Conservation (phyloP, 2,329 filamentous ascomycete genomes). For the Penicillium expansum region DNA sequence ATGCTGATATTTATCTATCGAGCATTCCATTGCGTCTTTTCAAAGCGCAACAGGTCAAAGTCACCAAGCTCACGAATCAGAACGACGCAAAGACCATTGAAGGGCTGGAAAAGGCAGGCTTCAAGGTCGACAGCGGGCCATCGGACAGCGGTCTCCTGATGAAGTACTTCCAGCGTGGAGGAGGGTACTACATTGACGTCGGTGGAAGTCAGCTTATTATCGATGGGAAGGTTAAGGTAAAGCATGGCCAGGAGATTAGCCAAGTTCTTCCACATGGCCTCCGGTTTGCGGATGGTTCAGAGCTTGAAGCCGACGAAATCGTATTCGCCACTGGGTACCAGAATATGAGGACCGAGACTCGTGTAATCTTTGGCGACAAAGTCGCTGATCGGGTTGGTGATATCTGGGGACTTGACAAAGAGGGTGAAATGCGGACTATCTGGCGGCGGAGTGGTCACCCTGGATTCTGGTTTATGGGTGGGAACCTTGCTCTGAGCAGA, state of each 20-base stretch:
- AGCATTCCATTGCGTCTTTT: slow-evolving; percentile 58
- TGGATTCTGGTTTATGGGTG: slow-evolving; percentile 67
- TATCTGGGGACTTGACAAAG: slow-evolving; percentile 61
- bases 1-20: slow-evolving; percentile 62
- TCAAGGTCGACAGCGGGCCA: slow-evolving; percentile 59
- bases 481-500: slow-evolving; percentile 62
- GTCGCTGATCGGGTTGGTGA: slow-evolving; percentile 58
- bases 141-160: slow-evolving; percentile 57
- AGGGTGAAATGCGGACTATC: slow-evolving; percentile 57
- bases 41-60: slow-evolving; percentile 56
- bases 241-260: slow-evolving; percentile 59
- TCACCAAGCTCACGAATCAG: slow-evolving; percentile 40
- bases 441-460: slow-evolving; percentile 63
- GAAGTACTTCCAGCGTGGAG: slow-evolving; percentile 65
- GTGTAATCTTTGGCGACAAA: slow-evolving; percentile 60
- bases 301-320: slow-evolving; percentile 63
- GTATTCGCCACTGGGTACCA: slow-evolving; percentile 60
- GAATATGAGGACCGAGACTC: slow-evolving; percentile 65
- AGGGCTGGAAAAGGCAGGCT: slow-evolving; percentile 56
- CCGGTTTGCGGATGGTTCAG: slow-evolving; percentile 55
- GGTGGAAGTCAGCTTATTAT: slow-evolving; percentile 61
- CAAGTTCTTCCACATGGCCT: slow-evolving; percentile 52
- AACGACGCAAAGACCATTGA: slow-evolving; percentile 39
- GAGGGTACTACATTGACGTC: slow-evolving; percentile 70
- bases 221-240: slow-evolving; percentile 64